These are phyloP conservation scores for Ceratocystis harringtonii DNA, from an alignment of 2,329 filamentous ascomycete species.

Conservation along the genomic window DNA sequence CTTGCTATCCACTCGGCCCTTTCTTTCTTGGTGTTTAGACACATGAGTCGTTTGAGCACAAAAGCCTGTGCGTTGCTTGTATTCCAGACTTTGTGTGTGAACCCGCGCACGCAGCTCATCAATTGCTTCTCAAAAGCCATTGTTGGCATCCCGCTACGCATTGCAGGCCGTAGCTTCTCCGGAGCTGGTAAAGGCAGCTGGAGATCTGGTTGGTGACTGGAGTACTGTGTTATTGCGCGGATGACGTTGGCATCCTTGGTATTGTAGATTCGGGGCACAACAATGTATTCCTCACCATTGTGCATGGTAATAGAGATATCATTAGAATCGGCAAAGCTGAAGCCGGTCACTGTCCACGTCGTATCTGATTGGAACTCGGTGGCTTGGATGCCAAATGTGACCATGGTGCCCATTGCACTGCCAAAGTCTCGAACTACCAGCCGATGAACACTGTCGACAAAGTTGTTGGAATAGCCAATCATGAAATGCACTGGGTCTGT, in stretches of 20 bases:
- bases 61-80: not conserved
- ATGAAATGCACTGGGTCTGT: conserved; percentile 3
- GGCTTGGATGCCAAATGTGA: conserved; percentile 5
- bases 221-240: not conserved
- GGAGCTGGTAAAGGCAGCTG: not conserved
- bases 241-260: not conserved
- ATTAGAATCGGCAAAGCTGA: not conserved
- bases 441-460: not conserved
- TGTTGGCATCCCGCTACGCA: not conserved
- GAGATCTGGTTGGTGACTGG: not conserved
- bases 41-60: not conserved
- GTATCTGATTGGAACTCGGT: conserved; percentile 1
- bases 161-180: not conserved
- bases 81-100: conserved; percentile 8
- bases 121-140: not conserved
- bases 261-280: conserved; percentile 7
- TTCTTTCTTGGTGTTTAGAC: not conserved
- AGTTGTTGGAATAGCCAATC: conserved; percentile 5
- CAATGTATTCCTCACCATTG: conserved; percentile 2
- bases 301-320: conserved; percentile 3
- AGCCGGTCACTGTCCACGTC: conserved; percentile 6
- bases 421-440: conserved; percentile 2
- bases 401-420: not conserved
- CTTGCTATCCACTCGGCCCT: not conserved
- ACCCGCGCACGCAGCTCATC: conserved; percentile 1